Evolutionary conservation across 306 rosid genomes (phyloP).

Genomic region (Vigna reflexopilosa): DNA sequence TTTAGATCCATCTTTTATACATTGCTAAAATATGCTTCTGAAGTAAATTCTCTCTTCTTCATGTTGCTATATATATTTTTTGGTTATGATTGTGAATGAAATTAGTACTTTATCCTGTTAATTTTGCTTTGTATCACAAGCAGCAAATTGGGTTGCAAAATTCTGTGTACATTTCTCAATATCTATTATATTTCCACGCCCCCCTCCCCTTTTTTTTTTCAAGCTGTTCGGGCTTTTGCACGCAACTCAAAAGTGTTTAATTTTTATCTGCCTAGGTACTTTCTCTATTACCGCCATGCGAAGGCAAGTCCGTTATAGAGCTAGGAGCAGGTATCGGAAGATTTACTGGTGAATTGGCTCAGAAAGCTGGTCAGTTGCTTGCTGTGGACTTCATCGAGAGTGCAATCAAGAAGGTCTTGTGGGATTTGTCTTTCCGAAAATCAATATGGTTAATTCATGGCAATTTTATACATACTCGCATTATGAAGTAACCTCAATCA

Average conservation of each 20-base stretch:
- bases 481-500: conserved; percentile 12
- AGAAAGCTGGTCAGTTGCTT: conserved; percentile 79
- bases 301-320: conserved; percentile 86
- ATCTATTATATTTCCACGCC: neutral
- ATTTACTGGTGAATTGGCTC: conserved; percentile 86
- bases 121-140: neutral
- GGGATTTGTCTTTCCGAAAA: conserved; percentile 16
- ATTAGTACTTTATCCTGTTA: neutral
- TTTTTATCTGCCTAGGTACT: conserved; percentile 62
- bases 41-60: too few relatives aligned
- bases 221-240: conserved; percentile 3
- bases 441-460: conserved; percentile 20
- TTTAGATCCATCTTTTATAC: neutral
- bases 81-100: neutral
- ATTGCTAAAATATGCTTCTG: neutral
- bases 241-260: conserved; percentile 26
- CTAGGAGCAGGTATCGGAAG: conserved; percentile 99
- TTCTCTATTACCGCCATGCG: conserved; percentile 72
- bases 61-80: neutral
- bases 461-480: neutral
- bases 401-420: conserved; percentile 81
- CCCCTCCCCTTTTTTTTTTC: too few relatives aligned
- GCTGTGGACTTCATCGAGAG: conserved; percentile 91
- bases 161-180: neutral
- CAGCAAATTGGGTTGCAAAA: neutral